These are phyloP conservation scores for Jimgerdemannia flammicorona DNA, from an alignment of 192 early-diverging fungal genomes.

Conservation along the genomic window DNA sequence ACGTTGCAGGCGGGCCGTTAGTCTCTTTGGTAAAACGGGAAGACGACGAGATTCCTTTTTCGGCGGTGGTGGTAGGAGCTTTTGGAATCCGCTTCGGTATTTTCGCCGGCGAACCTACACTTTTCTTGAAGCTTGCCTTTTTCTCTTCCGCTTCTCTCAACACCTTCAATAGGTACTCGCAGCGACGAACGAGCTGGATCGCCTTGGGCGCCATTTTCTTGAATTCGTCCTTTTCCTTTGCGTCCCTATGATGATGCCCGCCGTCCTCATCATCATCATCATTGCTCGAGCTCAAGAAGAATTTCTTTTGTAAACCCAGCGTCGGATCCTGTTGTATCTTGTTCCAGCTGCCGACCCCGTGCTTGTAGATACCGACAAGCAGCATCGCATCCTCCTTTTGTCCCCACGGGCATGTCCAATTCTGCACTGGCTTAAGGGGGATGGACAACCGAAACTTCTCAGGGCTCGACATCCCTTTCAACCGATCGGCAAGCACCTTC, in stretches of 20 bases:
- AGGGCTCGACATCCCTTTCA: constrained; percentile 51
- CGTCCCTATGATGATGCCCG: background rate
- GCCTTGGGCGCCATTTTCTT: constrained; percentile 70
- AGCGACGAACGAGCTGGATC: constrained; percentile 81
- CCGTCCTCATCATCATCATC: constrained; percentile 30
- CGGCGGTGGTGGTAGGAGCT: background rate
- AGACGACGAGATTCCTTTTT: constrained; percentile 5
- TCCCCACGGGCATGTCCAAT: constrained; percentile 87
- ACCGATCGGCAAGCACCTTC: constrained; percentile 53
- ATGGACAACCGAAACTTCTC: constrained; percentile 75
- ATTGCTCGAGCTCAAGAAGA: constrained; percentile 59
- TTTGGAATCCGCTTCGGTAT: constrained; percentile 12
- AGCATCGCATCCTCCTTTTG: constrained; percentile 94
- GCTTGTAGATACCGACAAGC: constrained; percentile 87
- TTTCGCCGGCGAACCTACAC: constrained; percentile 5
- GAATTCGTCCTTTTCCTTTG: constrained; percentile 36
- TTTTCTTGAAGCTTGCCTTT: constrained; percentile 20
- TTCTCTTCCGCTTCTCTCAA: constrained; percentile 64
- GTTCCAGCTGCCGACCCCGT: constrained; percentile 93
- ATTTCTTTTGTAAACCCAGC: constrained; percentile 82
- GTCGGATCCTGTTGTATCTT: constrained; percentile 75
- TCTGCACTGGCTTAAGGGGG: constrained; percentile 78
- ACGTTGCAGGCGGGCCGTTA: background rate
- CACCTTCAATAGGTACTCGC: constrained; percentile 87
- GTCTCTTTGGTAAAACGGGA: background rate